A percentile compares a stretch with the other conserved stretches of the same genome.
phyloP scores from a whole-genome alignment of 257 asterid genomes.

The Jacaranda mimosifolia region DNA sequence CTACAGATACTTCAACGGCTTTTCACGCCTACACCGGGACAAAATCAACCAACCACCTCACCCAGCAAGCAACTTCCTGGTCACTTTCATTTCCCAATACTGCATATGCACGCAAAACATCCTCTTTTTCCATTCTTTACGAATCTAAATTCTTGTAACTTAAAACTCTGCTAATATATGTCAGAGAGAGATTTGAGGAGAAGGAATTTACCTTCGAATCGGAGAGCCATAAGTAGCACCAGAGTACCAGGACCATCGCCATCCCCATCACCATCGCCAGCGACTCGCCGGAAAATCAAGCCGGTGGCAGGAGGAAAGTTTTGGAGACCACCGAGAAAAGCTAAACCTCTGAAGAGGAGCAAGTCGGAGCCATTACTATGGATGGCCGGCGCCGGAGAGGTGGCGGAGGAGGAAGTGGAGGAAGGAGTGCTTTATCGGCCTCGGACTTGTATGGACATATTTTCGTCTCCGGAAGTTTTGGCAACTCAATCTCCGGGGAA shows the following conservation, averaged over 20 bases:
- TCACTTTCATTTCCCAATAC: too few species aligned
- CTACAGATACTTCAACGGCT: too few species aligned
- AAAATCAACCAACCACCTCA: too few species aligned
- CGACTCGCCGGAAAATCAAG: conserved; percentile 30
- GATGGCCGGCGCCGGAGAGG: conserved; percentile 23
- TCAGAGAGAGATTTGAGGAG: conserved; percentile 38
- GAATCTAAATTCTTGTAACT: not conserved
- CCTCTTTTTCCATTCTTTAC: not conserved
- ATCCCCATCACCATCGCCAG: conserved; percentile 26
- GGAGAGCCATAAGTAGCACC: conserved; percentile 41
- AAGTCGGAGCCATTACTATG: conserved; percentile 57
- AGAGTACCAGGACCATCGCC: too few species aligned
- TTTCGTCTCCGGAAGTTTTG: conserved; percentile 41
- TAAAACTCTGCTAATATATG: conserved; percentile 29
- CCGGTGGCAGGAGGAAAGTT: conserved; percentile 13
- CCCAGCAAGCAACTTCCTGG: too few species aligned
- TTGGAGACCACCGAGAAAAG: conserved; percentile 25
- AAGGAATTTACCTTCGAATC: conserved; percentile 51
- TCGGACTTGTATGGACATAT: conserved; percentile 54
- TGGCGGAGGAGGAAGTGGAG: conserved; percentile 16
- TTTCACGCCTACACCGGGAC: too few species aligned
- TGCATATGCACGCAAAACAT: too few species aligned
- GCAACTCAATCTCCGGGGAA: too few species aligned
- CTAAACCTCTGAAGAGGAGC: conserved; percentile 44
- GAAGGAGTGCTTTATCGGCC: conserved; percentile 52